These are phyloP conservation scores for Cicer arietinum DNA, from an alignment of 306 rosid genomes.

Conservation along the genomic window DNA sequence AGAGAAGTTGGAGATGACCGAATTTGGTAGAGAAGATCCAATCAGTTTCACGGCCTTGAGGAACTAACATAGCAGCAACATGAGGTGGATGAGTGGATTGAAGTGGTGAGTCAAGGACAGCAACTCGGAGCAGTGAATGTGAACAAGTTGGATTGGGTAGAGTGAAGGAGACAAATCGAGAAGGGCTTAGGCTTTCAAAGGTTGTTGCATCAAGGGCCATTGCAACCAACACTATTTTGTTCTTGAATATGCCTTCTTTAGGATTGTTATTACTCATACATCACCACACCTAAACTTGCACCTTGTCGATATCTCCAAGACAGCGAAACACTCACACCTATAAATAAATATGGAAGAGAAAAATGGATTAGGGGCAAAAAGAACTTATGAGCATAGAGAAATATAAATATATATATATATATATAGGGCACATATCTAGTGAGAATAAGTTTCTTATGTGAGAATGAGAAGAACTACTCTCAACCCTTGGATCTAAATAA, in stretches of 20 bases:
- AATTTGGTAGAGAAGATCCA: constrained; percentile 81
- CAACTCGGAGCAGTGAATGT: constrained; percentile 63
- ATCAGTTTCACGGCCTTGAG: constrained; percentile 72
- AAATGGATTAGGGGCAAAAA: neutral
- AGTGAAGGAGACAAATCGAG: constrained; percentile 68
- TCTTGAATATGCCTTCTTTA: neutral
- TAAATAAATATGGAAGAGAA: neutral
- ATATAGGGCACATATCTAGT: no score
- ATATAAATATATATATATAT: neutral
- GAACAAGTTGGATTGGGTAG: constrained; percentile 61
- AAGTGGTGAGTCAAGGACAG: constrained; percentile 77
- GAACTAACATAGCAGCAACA: constrained; percentile 76
- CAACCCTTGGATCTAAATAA: no score
- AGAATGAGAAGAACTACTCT: no score
- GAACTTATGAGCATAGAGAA: neutral
- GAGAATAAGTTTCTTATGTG: no score
- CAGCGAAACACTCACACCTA: no score
- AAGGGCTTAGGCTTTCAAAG: constrained; percentile 61
- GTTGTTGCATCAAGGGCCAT: constrained; percentile 60
- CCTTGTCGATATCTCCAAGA: neutral
- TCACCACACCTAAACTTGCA: neutral
- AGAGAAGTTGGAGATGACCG: constrained; percentile 82
- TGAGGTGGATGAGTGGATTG: constrained; percentile 47
- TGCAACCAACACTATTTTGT: neutral
- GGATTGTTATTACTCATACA: neutral